A percentile compares a stretch with the other conserved stretches of the same genome.
These are phyloP conservation scores for Claviceps digitariae DNA, from an alignment of 2,329 filamentous ascomycete genomes.

Conservation along the genomic window DNA sequence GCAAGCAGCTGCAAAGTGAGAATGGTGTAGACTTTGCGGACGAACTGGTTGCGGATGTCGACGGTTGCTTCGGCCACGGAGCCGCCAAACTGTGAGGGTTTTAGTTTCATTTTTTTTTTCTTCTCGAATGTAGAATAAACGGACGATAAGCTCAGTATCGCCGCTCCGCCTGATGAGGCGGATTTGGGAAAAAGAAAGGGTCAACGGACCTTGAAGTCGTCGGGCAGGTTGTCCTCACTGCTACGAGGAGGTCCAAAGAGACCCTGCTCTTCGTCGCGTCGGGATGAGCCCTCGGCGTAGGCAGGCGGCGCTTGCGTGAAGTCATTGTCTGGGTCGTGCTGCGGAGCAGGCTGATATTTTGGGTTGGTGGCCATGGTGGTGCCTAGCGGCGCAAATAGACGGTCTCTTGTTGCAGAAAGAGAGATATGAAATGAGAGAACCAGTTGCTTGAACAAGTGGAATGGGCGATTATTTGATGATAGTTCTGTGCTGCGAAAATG, in stretches of 20 bases:
- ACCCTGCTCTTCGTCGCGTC: constrained; percentile 40
- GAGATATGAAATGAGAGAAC: not conserved
- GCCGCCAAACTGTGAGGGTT: constrained; percentile 59
- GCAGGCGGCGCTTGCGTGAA: constrained; percentile 73
- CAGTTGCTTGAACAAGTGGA: not conserved
- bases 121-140: not conserved
- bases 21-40: constrained; percentile 96
- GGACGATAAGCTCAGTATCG: not conserved
- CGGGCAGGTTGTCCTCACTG: constrained; percentile 83
- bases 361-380: constrained; percentile 52
- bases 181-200: not conserved
- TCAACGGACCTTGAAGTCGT: constrained; percentile 75
- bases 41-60: constrained; percentile 92
- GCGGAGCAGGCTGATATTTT: constrained; percentile 72
- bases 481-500: not conserved
- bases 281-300: constrained; percentile 47
- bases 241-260: constrained; percentile 56
- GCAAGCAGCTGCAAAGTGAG: constrained; percentile 86
- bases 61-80: constrained; percentile 86
- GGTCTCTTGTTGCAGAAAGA: no score
- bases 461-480: not conserved
- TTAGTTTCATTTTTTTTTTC: not conserved
- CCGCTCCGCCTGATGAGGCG: no score
- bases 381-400: not conserved
- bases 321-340: constrained; percentile 67